Evolutionary conservation across 805 yeast species (phyloP), one percentile per base, ranked within the genome.

Genomic region (Ogataea naganishii): DNA sequence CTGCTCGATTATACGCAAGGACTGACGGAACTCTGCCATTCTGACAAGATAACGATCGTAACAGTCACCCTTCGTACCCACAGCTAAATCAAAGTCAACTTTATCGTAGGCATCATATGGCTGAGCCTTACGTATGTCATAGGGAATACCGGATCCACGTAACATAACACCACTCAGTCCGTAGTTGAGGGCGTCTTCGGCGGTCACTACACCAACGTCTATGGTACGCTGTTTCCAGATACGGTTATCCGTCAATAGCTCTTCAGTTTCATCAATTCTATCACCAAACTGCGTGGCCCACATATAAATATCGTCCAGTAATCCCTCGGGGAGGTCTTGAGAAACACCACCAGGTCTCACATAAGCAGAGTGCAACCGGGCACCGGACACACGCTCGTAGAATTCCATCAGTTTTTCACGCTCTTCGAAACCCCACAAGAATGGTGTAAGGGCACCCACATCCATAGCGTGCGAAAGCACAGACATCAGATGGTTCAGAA

Each of bases 221-320:
- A 75, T 60, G 16, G 94, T 81, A 66, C 95, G 77, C 53, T 79
- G 80, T 61, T 78, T 80, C 95, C 95, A 84, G 58, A 84, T 84
- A 62, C 95, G 79, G 62, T 84, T 84, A 52, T 82, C 94, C 28
- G 95, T 82, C 41, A 80, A 69, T 62, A 84, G 69, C 60, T 84
- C 95, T 63, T 84, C 95, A 39, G 81, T 77, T 60, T 84, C 95
- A 56, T 84, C 95, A 43, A 84, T 61, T 64, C 95, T 75, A 63
- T 84, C 95, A 53, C 94, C 95, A 45, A 84, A 84, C 64, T 84
- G 95, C 15, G 95, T 84, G 33, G 94, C 94, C 95, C 95, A 84
- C 89, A 83, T 83, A 60, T 81, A 84, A 41, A 84, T 84, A 54
- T 84, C 95, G 57, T 84, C 95, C 46, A 84, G 69, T 49, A 84